Percentiles rank a stretch among this genome's conserved stretches.
Evolutionary conservation across 2,329 filamentous ascomycete genomes (phyloP).

Genomic region (Emmonsia crescens): DNA sequence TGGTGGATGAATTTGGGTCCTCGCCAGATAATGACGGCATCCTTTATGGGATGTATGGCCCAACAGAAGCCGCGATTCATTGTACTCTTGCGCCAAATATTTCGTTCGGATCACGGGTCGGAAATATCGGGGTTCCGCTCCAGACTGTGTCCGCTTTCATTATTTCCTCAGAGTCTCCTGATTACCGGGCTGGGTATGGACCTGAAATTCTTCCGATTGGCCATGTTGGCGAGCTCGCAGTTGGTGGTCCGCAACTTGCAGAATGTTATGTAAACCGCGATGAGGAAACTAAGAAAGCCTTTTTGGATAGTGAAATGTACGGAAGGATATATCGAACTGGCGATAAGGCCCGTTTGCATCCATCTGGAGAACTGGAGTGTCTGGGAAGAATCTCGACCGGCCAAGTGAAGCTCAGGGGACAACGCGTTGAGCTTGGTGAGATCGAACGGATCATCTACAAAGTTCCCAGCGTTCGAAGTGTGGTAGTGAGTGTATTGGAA

Average conservation of each 20-base stretch:
- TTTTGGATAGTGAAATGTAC: slow-evolving; percentile 53
- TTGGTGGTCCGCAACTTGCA: slow-evolving; percentile 72
- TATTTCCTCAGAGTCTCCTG: slow-evolving; percentile 39
- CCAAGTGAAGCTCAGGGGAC: slow-evolving; percentile 78
- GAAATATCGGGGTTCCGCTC: slow-evolving; percentile 66
- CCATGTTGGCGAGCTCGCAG: slow-evolving; percentile 64
- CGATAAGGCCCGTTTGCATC: slow-evolving; percentile 62
- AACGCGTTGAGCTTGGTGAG: slow-evolving; percentile 75
- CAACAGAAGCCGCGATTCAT: slow-evolving; percentile 85
- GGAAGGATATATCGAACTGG: slow-evolving; percentile 74
- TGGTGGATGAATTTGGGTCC: slow-evolving; percentile 70
- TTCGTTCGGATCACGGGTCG: slow-evolving; percentile 43
- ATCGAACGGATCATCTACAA: slow-evolving; percentile 64
- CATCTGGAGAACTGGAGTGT: slow-evolving; percentile 66
- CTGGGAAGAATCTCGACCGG: slow-evolving; percentile 67
- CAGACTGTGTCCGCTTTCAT: slow-evolving; percentile 73
- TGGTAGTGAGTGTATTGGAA: slow-evolving; percentile 55
- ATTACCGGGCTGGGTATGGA: slow-evolving; percentile 8
- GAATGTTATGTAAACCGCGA: slow-evolving; percentile 70
- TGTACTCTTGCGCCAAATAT: slow-evolving; percentile 66
- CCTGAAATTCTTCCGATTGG: slow-evolving; percentile 52
- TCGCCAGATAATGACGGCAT: slow-evolving; percentile 46
- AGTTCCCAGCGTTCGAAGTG: slow-evolving; percentile 51
- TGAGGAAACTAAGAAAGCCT: slow-evolving; percentile 61
- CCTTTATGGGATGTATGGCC: slow-evolving; percentile 88